A percentile compares a stretch with the other conserved stretches of the same genome.
These are phyloP conservation scores for Colletotrichum sp. DNA, from an alignment of 2,329 filamentous ascomycete genomes.

Conservation along the genomic window DNA sequence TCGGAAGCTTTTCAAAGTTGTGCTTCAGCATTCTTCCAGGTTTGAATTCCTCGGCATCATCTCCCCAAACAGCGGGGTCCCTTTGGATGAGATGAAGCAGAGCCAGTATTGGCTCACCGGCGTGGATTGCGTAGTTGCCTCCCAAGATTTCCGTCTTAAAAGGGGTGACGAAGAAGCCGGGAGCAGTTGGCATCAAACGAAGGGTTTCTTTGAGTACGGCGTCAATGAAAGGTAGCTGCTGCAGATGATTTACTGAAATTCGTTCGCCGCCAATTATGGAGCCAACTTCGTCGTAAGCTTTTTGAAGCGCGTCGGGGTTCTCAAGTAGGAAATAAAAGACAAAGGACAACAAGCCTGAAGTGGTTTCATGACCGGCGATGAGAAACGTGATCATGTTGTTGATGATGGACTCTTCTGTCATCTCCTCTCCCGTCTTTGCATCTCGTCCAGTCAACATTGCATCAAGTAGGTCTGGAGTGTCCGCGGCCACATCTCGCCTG, in stretches of 20 bases:
- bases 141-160: conserved; percentile 50
- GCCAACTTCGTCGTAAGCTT: neutral
- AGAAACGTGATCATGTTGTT: neutral
- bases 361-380: neutral
- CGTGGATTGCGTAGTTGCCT: conserved; percentile 57
- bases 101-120: conserved; percentile 45
- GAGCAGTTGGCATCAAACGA: conserved; percentile 27
- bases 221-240: neutral
- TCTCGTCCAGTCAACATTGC: neutral
- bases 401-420: neutral
- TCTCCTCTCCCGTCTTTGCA: neutral
- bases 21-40: conserved; percentile 62
- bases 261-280: neutral
- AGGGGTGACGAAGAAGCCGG: conserved; percentile 28
- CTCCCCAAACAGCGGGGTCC: conserved; percentile 61
- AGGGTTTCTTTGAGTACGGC: conserved; percentile 46
- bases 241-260: neutral
- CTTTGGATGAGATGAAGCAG: conserved; percentile 54
- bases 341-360: fast-evolving
- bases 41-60: conserved; percentile 60
- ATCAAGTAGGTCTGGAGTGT: neutral
- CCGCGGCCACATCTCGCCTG: neutral
- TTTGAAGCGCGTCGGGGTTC: fast-evolving
- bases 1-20: neutral
- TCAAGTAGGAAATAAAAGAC: neutral